Base-by-base conservation (phyloP, 805 yeast genomes). In the Yarrowia sp. region DNA sequence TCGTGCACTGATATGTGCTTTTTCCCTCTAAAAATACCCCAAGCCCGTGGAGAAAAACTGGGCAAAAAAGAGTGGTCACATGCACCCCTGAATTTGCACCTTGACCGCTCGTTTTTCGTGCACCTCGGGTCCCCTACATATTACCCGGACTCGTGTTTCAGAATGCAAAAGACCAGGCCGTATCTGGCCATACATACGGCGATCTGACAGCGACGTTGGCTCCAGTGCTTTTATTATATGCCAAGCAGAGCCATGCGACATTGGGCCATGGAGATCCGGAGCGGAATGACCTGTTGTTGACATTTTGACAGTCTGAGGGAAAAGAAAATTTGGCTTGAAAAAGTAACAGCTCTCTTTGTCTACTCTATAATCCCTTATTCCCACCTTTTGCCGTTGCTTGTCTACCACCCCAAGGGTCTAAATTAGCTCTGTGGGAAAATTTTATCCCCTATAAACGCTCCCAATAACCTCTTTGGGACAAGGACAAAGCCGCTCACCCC, bases 91-190 rank as follows among this genome's bases (percentile, higher is more conserved):
- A 22, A 22, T 22, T 22, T 22, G 4, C 28, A 22, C 28, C 28
- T n/a, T 22, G 28, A 22, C 28, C 5, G 28, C 28, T 22, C 28
- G 28, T 22, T 44, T 44, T 15, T 11, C 14, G 28, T 14, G 22
- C 14, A 9, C 14, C 50, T 14, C 35, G 18, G 8, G 9, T 35
- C 2, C 53, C 53, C 53, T 48, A 48, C 53, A 48, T 48, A 33
- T 32, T 48, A 48, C 53, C 53, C 53, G 53, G 53, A 48, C 53
- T 48, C 53, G 39, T 48, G 53, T 48, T 48, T 48, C 53, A 48
- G 39, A 32, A 48, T 32, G 38, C 36, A 45, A 18, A 31, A 43
- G 9, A 13, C 18, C 7, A 22, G 47, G 5, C 32, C 47, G 47
- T 22, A 43, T 43, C 11, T 22, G 28, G 28, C 28, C 28, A 22